Percentiles rank a stretch among this genome's conserved stretches.
Evolutionary conservation across 768 basidiomycete genomes (phyloP).

Genomic region (Gautieria morchelliformis): DNA sequence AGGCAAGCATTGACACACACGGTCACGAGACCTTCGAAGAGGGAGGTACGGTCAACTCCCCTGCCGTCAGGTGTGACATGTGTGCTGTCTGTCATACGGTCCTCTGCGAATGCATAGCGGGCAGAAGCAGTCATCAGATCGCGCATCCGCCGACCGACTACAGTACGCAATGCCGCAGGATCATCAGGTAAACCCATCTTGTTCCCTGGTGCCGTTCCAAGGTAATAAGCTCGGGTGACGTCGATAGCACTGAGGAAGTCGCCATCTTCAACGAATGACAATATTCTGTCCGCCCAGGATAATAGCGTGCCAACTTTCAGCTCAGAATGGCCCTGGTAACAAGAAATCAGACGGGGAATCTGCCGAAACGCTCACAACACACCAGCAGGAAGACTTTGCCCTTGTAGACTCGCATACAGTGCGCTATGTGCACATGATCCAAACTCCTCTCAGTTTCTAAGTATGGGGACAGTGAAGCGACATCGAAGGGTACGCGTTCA

Average conservation of each 20-base stretch:
- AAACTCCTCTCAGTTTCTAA: background rate
- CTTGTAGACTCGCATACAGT: conserved; percentile 75
- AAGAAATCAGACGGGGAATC: conserved; percentile 7
- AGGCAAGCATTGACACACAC: conserved; percentile 73
- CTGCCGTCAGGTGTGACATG: conserved; percentile 74
- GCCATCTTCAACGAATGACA: conserved; percentile 73
- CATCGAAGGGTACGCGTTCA: conserved; percentile 53
- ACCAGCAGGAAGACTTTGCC: conserved; percentile 89
- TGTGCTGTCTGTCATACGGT: conserved; percentile 85
- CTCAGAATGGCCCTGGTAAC: conserved; percentile 47
- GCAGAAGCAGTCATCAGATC: conserved; percentile 84
- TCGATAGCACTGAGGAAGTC: conserved; percentile 90
- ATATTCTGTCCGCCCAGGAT: conserved; percentile 91
- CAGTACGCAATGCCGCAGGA: conserved; percentile 39
- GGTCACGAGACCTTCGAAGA: conserved; percentile 83
- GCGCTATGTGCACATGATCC: conserved; percentile 31
- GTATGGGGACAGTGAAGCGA: conserved; percentile 30
- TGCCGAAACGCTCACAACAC: conserved; percentile 22
- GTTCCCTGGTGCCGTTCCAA: conserved; percentile 74
- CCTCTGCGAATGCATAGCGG: conserved; percentile 88
- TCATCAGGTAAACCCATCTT: conserved; percentile 76
- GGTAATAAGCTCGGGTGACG: conserved; percentile 71
- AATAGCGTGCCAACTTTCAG: conserved; percentile 76
- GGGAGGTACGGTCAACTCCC: conserved; percentile 82
- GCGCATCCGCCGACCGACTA: conserved; percentile 67